Evolutionary conservation across 345 rosid genomes (phyloP).

Genomic region (Gossypioides kirkii): DNA sequence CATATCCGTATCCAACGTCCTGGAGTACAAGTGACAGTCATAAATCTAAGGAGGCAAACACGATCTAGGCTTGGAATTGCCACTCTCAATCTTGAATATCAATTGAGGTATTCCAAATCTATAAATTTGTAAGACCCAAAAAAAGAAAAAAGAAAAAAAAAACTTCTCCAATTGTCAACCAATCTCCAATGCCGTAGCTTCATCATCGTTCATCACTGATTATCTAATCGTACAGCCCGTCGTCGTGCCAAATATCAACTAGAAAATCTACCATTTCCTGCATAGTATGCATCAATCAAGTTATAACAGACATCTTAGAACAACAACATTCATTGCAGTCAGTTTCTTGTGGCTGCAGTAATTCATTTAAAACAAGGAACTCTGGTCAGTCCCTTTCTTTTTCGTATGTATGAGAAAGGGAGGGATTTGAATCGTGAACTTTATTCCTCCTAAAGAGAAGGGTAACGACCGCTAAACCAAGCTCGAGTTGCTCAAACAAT

Average conservation of each 20-base stretch:
- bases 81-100: not conserved
- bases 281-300: slow-evolving; percentile 20
- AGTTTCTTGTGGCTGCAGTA: not conserved
- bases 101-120: not conserved
- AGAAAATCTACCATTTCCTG: slow-evolving; percentile 96
- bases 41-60: not conserved
- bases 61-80: not conserved
- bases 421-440: not conserved
- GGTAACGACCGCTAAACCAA: not conserved
- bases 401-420: not conserved
- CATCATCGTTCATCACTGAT: not conserved
- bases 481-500: not conserved
- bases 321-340: not conserved
- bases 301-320: no score
- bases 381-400: not conserved
- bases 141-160: not conserved
- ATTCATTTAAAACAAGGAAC: not conserved
- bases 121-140: not conserved
- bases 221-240: slow-evolving; percentile 74
- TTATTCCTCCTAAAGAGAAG: not conserved
- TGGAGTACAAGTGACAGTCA: not conserved
- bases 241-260: slow-evolving; percentile 85
- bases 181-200: not conserved
- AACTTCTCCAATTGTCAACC: not conserved
- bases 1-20: not conserved